A percentile compares a stretch with the other conserved stretches of the same genome.
These are phyloP conservation scores for Oryza meridionalis DNA, from an alignment of 176 grass and related monocot species.

Conservation along the genomic window DNA sequence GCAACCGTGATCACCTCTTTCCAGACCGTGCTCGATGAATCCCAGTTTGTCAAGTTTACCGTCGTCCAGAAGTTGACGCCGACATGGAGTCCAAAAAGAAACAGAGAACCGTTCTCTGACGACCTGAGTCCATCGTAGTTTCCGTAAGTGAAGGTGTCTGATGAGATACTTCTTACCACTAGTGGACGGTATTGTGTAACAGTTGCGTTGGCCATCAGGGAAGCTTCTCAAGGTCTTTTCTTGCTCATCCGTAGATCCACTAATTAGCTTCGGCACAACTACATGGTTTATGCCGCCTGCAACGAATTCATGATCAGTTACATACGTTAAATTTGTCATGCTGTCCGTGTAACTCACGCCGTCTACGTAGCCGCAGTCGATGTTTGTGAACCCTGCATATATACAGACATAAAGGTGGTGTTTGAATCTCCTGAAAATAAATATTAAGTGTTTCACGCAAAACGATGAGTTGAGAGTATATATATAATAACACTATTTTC, in stretches of 20 bases:
- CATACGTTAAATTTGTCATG: too few species aligned
- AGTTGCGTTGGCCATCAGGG: conserved; percentile 6
- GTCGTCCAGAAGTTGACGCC: background rate
- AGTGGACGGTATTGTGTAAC: background rate
- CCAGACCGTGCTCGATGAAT: rapidly evolving
- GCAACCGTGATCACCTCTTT: conserved; percentile 24
- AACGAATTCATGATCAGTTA: too few species aligned
- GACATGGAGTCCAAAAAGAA: background rate
- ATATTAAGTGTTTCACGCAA: too few species aligned
- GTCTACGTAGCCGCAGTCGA: too few species aligned
- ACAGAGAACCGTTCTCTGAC: rapidly evolving
- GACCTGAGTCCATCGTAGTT: conserved; percentile 16
- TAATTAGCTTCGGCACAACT: too few species aligned
- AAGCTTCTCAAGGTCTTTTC: conserved; percentile 20
- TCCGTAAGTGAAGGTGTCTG: conserved; percentile 7
- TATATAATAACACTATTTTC: too few species aligned
- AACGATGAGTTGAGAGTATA: too few species aligned
- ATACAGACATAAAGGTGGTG: too few species aligned
- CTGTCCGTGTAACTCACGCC: too few species aligned
- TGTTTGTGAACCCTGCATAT: too few species aligned
- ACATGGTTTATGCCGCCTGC: too few species aligned
- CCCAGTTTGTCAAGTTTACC: background rate
- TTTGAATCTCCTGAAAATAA: too few species aligned
- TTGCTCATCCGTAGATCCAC: background rate
- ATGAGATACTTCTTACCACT: background rate